Base-by-base conservation (phyloP, 1,139 yeast species). In the Suhomyces ambrosiae region DNA sequence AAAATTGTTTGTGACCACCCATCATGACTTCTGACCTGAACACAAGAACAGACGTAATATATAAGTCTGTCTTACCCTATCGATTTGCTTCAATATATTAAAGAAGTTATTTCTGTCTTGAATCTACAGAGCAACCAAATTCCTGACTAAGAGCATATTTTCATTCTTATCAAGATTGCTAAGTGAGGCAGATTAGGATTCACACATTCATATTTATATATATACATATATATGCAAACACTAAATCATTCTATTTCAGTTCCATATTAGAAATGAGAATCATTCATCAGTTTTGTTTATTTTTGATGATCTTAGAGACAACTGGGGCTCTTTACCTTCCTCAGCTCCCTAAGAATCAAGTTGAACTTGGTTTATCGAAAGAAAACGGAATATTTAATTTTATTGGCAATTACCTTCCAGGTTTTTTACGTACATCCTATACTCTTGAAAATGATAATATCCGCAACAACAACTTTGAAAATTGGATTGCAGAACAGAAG, bases 401-500 rank as follows among this genome's bases (percentile, higher is more conserved):
- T n/a, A 6, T 23, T 5, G 12, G 24, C 6, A n/a, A 10, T 7
- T n/a, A 7, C 12, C 11, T 23, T 23, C n/a, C 12, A 5, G 10
- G n/a, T 7, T 7, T 23, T 10, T 23, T n/a, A 6, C 5, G 12
- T 7, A n/a, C 5, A 5, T 23, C 24, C n/a, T 10, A 10, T n/a
- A n/a, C n/a, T 23, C 12, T 10, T 7, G 24, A 10, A 5, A 21
- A 27, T 12, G 30, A 30, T 22, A 16, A 16, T 8, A 23, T 32
- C 12, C 36, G 27, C 2, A 24, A 31, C 16, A 23, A 23, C 12
- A 69, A 67, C 28, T 81, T 81, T 49, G 75, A 76, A 27, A 43
- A 53, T 7, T 86, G 95, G 95, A 46, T 83, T 3, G 48, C 46
- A 2, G 58, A 61, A 14, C 87, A 86, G 53, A 61, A 63, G 14